phyloP scores from a whole-genome alignment of 73 alveolate genomes.

The Tetrahymena borealis region DNA sequence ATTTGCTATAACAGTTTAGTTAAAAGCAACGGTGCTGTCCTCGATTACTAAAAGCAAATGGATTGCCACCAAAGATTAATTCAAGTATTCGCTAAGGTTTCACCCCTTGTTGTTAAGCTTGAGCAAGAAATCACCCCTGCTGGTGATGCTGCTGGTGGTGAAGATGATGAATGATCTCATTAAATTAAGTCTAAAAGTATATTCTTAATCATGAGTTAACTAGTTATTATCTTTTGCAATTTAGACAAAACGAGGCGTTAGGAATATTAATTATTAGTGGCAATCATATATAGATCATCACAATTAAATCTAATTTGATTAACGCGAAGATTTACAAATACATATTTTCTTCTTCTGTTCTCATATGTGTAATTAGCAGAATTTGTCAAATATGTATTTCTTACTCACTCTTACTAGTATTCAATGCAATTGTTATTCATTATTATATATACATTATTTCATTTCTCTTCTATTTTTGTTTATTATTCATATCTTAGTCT shows the following conservation, averaged over 20 bases:
- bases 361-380: background rate
- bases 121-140: background rate
- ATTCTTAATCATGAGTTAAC: too few relatives aligned
- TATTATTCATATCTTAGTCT: background rate
- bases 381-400: background rate
- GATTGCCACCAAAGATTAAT: constrained; percentile 1
- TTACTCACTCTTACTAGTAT: background rate
- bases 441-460: background rate
- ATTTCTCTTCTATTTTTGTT: background rate
- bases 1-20: background rate
- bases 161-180: background rate
- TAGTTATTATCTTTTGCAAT: too few relatives aligned
- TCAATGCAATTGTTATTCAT: background rate
- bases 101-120: background rate
- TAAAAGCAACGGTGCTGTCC: background rate
- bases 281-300: too few relatives aligned
- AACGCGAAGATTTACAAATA: background rate
- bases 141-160: background rate
- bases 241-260: background rate
- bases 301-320: background rate
- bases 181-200: background rate
- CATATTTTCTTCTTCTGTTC: constrained; percentile 1
- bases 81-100: background rate
- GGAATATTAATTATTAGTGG: background rate
- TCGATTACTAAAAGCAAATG: background rate